Base-by-base conservation (phyloP, 1,139 yeast species). In the Blastobotrys buckinghamii region DNA sequence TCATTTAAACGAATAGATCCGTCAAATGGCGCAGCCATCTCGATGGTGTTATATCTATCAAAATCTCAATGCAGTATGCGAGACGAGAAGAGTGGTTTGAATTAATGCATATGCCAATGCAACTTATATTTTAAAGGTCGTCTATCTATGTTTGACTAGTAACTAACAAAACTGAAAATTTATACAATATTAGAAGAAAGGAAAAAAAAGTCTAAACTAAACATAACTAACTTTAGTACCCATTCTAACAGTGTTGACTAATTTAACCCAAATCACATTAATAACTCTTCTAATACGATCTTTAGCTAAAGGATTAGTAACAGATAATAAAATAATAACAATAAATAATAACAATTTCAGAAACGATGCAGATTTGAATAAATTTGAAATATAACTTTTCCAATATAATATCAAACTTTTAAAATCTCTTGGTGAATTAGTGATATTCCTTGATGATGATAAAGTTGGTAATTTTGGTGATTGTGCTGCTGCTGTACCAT, bases 191-290 rank as follows among this genome's bases (percentile, higher is more conserved):
- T n/a, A n/a, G n/a, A n/a, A n/a, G n/a, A n/a, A n/a, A n/a, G n/a
- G n/a, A n/a, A n/a, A n/a, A 35, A 16, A 10, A n/a, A n/a, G n/a
- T n/a, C n/a, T n/a, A 37, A 20, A 10, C 43, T 51, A 59, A 24
- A 59, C 55, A 45, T 58, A 58, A 48, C 60, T 56, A 20, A 59
- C 62, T 44, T 58, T 59, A 27, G 58, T 48, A 10, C 61, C 62
- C 62, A 59, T 59, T 30, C 55, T 48, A 13, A 53, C 42, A 1
- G 62, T 58, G 26, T 54, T 50, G 15, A 50, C 32, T 10, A 57
- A 42, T 46, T 54, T 58, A 9, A 51, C 40, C 56, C 58, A 54
- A n/a, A 57, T 17, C 9, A 34, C 37, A 10, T 33, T 34, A 8
- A 56, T 13, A 6, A 49, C 33, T 20, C 53, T 42, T 16, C 43